A percentile compares a stretch with the other conserved stretches of the same genome.
Conservation (phyloP, 106 monocot species). For the Allium fistulosum region DNA sequence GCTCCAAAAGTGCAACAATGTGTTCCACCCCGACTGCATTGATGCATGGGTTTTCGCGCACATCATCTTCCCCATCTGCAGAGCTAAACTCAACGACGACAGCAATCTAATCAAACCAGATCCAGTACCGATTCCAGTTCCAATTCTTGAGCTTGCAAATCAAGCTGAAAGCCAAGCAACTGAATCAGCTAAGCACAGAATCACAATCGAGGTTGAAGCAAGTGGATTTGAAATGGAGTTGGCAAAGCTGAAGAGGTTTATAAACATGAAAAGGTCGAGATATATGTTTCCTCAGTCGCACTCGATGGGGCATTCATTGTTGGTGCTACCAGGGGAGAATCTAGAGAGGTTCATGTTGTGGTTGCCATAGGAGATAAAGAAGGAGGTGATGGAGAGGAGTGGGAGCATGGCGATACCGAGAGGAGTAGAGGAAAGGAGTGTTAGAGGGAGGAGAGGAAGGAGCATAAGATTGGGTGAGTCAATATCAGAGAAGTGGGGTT, state of each 20-base stretch:
- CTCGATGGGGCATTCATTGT: constrained; percentile 64
- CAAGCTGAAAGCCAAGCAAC: constrained; percentile 1
- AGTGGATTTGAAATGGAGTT: constrained; percentile 15
- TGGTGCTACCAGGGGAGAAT: constrained; percentile 32
- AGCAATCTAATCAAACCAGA: background rate
- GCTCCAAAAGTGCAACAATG: constrained; percentile 79
- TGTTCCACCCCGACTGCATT: constrained; percentile 93
- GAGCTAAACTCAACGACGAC: constrained; percentile 29
- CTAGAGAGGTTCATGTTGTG: constrained; percentile 70
- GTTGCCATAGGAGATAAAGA: constrained; percentile 53
- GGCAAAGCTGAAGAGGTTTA: constrained; percentile 23
- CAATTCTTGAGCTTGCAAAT: background rate
- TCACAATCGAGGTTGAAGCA: constrained; percentile 13
- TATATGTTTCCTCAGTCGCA: constrained; percentile 44
- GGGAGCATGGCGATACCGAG: constrained; percentile 17
- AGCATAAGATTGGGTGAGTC: constrained; percentile 17
- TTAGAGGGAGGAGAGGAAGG: constrained; percentile 19
- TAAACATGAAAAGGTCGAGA: constrained; percentile 19
- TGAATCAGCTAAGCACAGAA: background rate
- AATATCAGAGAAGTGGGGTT: constrained; percentile 44
- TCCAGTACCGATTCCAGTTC: background rate
- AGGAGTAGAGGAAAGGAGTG: constrained; percentile 20
- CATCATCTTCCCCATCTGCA: constrained; percentile 91
- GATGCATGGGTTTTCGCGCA: constrained; percentile 82
- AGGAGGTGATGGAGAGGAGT: constrained; percentile 43